These are phyloP conservation scores for Chalciporus chontae DNA, from an alignment of 768 basidiomycete genomes.

Conservation along the genomic window DNA sequence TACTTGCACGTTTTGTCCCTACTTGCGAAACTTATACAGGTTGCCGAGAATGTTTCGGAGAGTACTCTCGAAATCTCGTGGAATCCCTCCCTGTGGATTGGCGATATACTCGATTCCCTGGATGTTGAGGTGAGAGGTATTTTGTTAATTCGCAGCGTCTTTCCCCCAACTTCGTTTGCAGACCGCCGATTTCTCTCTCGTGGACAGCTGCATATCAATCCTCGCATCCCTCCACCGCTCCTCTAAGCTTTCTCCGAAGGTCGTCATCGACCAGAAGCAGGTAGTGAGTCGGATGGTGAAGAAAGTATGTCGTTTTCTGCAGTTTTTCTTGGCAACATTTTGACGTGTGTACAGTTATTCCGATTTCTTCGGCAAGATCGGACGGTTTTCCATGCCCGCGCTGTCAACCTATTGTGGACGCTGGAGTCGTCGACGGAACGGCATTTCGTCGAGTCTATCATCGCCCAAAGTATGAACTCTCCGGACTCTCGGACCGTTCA, in stretches of 20 bases:
- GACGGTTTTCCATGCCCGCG: conserved; percentile 74
- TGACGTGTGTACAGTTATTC: conserved; percentile 50
- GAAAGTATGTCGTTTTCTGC: conserved; percentile 32
- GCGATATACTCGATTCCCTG: conserved; percentile 48
- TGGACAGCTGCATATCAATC: conserved; percentile 61
- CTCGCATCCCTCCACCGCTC: conserved; percentile 54
- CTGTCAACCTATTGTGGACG: conserved; percentile 80
- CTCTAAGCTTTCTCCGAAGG: conserved; percentile 45
- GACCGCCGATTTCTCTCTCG: conserved; percentile 54
- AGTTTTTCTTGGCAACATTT: background rate
- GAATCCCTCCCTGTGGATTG: conserved; percentile 65
- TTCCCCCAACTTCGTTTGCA: conserved; percentile 8
- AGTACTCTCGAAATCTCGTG: conserved; percentile 43
- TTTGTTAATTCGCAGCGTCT: background rate
- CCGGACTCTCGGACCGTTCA: conserved; percentile 43
- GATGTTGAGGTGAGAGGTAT: conserved; percentile 48
- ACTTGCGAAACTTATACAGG: conserved; percentile 46
- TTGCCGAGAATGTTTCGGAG: conserved; percentile 34
- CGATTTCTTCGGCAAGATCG: conserved; percentile 65
- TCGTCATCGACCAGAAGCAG: conserved; percentile 52
- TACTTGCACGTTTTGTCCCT: conserved; percentile 51
- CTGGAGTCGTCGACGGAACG: conserved; percentile 54
- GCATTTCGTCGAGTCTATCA: conserved; percentile 72
- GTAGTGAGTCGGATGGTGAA: conserved; percentile 60
- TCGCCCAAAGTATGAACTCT: conserved; percentile 69